These are phyloP conservation scores for Yarrowia sp. DNA, from an alignment of 805 yeast species.

Conservation along the genomic window DNA sequence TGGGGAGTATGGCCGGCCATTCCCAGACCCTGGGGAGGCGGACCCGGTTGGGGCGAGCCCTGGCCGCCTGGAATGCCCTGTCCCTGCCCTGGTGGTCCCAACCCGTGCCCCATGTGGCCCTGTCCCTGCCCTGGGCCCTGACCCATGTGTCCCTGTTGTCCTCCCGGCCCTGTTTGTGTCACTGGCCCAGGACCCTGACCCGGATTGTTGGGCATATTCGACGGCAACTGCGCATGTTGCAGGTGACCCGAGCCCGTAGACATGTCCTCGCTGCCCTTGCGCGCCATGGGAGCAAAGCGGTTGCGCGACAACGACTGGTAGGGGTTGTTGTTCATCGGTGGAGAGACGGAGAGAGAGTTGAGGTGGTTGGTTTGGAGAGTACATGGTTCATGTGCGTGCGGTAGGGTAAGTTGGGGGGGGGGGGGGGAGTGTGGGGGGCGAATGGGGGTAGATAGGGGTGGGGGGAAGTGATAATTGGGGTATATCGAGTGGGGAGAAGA, in stretches of 20 bases:
- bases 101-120: not conserved
- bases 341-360: not conserved
- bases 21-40: not conserved
- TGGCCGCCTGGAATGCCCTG: not conserved
- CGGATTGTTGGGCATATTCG: not conserved
- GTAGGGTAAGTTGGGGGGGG: not conserved
- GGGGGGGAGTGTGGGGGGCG: not conserved
- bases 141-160: not conserved
- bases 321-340: constrained; percentile 15
- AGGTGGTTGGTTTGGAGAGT: not conserved
- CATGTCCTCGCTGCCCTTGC: constrained; percentile 20
- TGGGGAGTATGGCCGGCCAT: not conserved
- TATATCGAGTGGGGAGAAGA: not conserved
- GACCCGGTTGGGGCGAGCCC: not conserved
- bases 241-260: constrained; percentile 13
- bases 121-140: constrained; percentile 2
- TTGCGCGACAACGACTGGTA: constrained; percentile 24
- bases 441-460: not conserved
- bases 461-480: not conserved
- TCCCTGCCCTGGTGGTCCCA: not conserved
- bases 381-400: not conserved
- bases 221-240: constrained; percentile 16
- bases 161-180: not conserved
- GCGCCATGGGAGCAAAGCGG: constrained; percentile 13
- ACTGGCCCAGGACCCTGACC: not conserved